These are phyloP conservation scores for Vicia faba DNA, from an alignment of 306 rosid genomes.

Conservation along the genomic window DNA sequence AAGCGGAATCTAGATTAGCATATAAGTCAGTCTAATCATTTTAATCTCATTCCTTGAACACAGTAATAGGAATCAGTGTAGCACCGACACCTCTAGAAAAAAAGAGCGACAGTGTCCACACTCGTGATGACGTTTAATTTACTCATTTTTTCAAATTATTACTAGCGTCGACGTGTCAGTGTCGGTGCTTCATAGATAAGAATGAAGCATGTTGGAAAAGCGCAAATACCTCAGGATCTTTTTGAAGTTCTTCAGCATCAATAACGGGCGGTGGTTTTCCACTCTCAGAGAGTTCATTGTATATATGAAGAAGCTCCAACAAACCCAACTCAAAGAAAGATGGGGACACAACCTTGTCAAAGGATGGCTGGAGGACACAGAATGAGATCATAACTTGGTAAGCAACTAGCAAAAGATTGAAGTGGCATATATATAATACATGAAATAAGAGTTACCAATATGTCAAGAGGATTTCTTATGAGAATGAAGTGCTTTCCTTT, in stretches of 20 bases:
- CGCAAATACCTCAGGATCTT: slow-evolving; percentile 76
- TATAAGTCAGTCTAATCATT: background rate
- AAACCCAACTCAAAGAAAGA: slow-evolving; percentile 72
- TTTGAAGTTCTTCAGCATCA: slow-evolving; percentile 73
- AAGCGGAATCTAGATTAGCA: slow-evolving; percentile 22
- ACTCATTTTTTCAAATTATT: too few species aligned
- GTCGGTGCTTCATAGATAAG: too few species aligned
- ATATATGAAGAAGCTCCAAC: slow-evolving; percentile 56
- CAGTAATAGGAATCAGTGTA: too few species aligned
- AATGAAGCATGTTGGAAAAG: too few species aligned
- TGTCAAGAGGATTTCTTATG: slow-evolving; percentile 78
- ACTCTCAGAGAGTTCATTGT: slow-evolving; percentile 65
- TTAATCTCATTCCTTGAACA: too few species aligned
- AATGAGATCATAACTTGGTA: background rate
- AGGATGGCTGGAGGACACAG: slow-evolving; percentile 59
- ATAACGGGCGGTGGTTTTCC: slow-evolving; percentile 71
- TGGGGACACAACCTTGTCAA: slow-evolving; percentile 66
- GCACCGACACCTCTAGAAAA: too few species aligned
- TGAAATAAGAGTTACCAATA: slow-evolving; percentile 58
- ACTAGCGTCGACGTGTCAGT: too few species aligned
- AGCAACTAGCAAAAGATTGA: slow-evolving; percentile 6
- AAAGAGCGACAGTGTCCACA: too few species aligned
- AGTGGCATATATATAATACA: background rate
- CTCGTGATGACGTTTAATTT: too few species aligned
- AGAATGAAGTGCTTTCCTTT: slow-evolving; percentile 81